Evolutionary conservation across 352 stramenopile species (phyloP).

Genomic region (Phytopythium aichiense): DNA sequence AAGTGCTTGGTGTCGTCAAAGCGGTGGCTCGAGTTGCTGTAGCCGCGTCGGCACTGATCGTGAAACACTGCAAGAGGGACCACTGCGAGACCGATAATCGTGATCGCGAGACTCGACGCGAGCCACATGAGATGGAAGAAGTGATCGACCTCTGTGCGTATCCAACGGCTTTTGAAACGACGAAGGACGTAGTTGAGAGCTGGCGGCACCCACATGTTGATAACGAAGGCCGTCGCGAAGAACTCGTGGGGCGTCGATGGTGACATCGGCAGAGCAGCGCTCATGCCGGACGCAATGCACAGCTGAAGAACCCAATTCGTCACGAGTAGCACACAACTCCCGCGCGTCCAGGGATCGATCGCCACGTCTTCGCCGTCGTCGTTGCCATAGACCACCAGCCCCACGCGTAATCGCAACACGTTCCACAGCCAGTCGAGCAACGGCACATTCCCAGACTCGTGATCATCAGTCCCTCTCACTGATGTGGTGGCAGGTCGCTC

Average conservation of each 20-base stretch:
- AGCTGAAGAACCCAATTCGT: conserved; percentile 2
- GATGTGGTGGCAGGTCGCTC: not conserved
- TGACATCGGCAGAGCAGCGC: not conserved
- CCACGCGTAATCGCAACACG: not conserved
- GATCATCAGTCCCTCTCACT: not conserved
- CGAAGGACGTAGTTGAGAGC: not conserved
- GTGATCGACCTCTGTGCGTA: not conserved
- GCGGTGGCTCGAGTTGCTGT: not conserved
- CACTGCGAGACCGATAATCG: conserved; percentile 1
- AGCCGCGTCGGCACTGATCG: conserved; percentile 4
- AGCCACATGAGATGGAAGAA: conserved; percentile 7
- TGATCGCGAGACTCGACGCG: not conserved
- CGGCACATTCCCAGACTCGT: not conserved
- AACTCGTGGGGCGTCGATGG: conserved; percentile 1
- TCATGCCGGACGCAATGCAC: conserved; percentile 4
- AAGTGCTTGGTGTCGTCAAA: not conserved
- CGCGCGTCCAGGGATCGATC: not conserved
- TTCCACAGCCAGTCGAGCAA: not conserved
- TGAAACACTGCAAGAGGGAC: conserved; percentile 6
- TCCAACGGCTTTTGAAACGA: not conserved
- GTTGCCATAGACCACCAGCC: not conserved
- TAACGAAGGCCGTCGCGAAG: not conserved
- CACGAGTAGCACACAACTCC: not conserved
- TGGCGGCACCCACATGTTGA: conserved; percentile 5
- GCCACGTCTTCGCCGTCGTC: not conserved